phyloP scores from a whole-genome alignment of 2,329 filamentous ascomycete species.

The Alternaria rosae region DNA sequence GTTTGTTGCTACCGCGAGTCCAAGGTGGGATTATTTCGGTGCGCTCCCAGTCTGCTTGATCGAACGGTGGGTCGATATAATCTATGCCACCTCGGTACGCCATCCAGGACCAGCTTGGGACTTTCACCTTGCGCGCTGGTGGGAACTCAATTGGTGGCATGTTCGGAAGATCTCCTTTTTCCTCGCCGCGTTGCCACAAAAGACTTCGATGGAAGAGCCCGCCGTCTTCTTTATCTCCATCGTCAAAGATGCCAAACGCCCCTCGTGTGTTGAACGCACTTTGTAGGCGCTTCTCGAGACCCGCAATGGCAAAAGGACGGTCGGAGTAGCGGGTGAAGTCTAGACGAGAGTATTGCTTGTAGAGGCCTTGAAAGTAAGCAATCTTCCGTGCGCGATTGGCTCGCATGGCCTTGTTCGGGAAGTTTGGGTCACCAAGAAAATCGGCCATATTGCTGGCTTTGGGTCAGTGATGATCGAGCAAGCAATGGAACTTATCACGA shows the following conservation, averaged over 20 bases:
- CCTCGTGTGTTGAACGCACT: slow-evolving; percentile 28
- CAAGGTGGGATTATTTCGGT: slow-evolving; percentile 7
- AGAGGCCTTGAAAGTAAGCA: slow-evolving; percentile 23
- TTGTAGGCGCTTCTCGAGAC: slow-evolving; percentile 41
- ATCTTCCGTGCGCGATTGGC: slow-evolving; percentile 29
- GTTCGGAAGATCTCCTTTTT: neutral
- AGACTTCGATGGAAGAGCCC: slow-evolving; percentile 37
- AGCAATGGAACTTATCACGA: neutral
- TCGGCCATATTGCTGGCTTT: slow-evolving; percentile 17
- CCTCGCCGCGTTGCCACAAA: slow-evolving; percentile 37
- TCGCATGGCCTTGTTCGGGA: slow-evolving; percentile 17
- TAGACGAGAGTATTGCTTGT: slow-evolving; percentile 43
- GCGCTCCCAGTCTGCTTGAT: slow-evolving; percentile 4
- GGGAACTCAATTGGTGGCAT: slow-evolving; percentile 10
- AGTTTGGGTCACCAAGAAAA: slow-evolving; percentile 41
- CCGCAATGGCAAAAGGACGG: slow-evolving; percentile 43
- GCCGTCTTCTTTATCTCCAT: slow-evolving; percentile 8
- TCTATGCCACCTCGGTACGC: slow-evolving; percentile 25
- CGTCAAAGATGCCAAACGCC: slow-evolving; percentile 45
- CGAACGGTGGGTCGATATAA: slow-evolving; percentile 12
- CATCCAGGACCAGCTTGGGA: slow-evolving; percentile 28
- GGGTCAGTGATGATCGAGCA: neutral
- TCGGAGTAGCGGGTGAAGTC: slow-evolving; percentile 26
- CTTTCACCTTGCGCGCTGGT: neutral
- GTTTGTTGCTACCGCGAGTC: neutral